Base-by-base conservation (phyloP, 352 stramenopile genomes). In the Phytophthora megakarya region DNA sequence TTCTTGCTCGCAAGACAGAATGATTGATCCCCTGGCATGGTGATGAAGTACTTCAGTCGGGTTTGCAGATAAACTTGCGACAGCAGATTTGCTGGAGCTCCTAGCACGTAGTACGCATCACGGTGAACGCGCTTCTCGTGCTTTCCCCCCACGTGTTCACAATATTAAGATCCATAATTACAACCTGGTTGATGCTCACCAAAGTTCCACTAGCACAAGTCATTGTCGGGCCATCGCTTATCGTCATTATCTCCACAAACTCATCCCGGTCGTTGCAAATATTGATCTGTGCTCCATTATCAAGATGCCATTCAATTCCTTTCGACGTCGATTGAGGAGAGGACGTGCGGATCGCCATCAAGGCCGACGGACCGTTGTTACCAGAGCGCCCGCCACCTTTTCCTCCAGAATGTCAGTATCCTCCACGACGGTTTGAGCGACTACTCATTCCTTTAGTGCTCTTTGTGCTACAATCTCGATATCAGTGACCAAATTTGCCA, bases 81-180 rank as follows among this genome's bases (percentile, higher is more conserved):
- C 3, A 61, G 18, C 22, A 61, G 52, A 28, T 61, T 46, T 2
- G 53, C 53, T 18, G 32, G 32, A 13, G 53, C 53, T 25, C 16
- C 21, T 13, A 32, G 32, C 1, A 61, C 40, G 13, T 52, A 61
- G 40, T 53, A 53, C 9, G 47, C 53, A 25, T 53, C 53, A 3
- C 22, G 28, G 23, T 39, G 49, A 47, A 25, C 21, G 12, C 42
- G 40, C 3, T 43, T 19, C 21, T 61, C 53, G 3, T 26, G 28
- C 8, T 22, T 9, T 2, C 53, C 32, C 8, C 42, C 47, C 3
- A 28, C 8, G 7, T 53, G 8, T 53, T 53, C 9, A 45, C 22
- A 1, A 53, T 37, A 1, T 7, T 26, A 1, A 61, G 19, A 16
- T 53, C 10, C 6, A 61, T 42, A n/a, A 8, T 21, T 5, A 28